Evolutionary conservation across 164 flowering plant species (phyloP).

Genomic region (Nymphaea colorata): DNA sequence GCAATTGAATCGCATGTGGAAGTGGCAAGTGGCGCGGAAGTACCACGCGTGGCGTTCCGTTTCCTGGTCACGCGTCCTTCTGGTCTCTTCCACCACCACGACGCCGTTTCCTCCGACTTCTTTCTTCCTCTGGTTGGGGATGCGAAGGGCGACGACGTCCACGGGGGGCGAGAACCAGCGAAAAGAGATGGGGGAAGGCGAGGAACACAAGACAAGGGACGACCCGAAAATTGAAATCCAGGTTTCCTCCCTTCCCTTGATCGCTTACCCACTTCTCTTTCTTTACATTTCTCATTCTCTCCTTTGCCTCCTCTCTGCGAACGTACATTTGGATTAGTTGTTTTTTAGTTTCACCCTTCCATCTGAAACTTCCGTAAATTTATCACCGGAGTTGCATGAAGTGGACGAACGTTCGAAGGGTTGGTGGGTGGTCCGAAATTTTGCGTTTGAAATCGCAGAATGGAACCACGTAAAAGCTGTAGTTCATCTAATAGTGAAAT

Average conservation of each 20-base stretch:
- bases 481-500: too few species aligned
- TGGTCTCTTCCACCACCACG: neutral
- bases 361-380: too few species aligned
- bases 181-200: constrained; percentile 35
- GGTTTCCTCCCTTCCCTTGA: constrained; percentile 13
- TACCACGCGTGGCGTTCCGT: neutral
- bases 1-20: too few species aligned
- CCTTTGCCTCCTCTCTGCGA: too few species aligned
- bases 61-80: neutral
- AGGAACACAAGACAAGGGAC: constrained; percentile 31
- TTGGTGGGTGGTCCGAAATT: too few species aligned
- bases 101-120: neutral
- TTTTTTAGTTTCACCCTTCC: too few species aligned
- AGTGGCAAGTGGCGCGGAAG: neutral
- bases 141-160: neutral
- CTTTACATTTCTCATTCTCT: neutral
- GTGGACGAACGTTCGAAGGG: too few species aligned
- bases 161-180: neutral
- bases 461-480: too few species aligned
- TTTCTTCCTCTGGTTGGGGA: neutral
- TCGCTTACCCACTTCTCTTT: neutral
- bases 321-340: too few species aligned
- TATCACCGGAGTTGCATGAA: too few species aligned
- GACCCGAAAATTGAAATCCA: constrained; percentile 38
- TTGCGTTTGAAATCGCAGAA: too few species aligned